Conservation (phyloP, 1,139 yeast species). For the Pichia sp. region DNA sequence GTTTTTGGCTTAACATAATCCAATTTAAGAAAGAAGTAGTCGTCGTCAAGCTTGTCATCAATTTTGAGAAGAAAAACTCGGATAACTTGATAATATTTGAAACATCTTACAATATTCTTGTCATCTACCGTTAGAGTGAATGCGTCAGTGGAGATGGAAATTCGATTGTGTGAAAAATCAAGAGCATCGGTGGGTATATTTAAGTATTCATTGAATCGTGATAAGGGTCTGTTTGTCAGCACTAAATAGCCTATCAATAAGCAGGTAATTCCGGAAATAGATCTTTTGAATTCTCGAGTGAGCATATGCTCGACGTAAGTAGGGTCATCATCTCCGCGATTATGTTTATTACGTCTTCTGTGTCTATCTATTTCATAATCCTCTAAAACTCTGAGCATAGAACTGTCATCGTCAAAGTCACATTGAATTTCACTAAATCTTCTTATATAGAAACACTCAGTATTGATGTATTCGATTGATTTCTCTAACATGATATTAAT, state of each 20-base stretch:
- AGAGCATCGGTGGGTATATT: neutral
- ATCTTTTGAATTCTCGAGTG: conserved; percentile 2
- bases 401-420: neutral
- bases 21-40: conserved; percentile 4
- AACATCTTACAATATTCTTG: neutral
- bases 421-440: conserved; percentile 2
- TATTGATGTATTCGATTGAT: conserved; percentile 3
- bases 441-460: conserved; percentile 2
- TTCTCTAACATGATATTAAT: conserved; percentile 6
- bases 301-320: neutral
- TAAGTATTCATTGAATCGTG: conserved; percentile 4
- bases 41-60: neutral
- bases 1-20: conserved; percentile 4
- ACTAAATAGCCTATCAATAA: conserved; percentile 13
- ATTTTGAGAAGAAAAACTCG: neutral
- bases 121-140: neutral
- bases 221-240: conserved; percentile 8
- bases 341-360: neutral
- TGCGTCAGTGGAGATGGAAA: neutral
- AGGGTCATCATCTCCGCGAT: neutral
- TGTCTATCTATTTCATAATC: neutral
- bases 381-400: neutral
- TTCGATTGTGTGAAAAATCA: neutral
- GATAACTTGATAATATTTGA: conserved; percentile 7
- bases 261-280: conserved; percentile 9